A percentile compares a stretch with the other conserved stretches of the same genome.
Evolutionary conservation across 306 rosid species (phyloP).

Genomic region (Senna siamea): DNA sequence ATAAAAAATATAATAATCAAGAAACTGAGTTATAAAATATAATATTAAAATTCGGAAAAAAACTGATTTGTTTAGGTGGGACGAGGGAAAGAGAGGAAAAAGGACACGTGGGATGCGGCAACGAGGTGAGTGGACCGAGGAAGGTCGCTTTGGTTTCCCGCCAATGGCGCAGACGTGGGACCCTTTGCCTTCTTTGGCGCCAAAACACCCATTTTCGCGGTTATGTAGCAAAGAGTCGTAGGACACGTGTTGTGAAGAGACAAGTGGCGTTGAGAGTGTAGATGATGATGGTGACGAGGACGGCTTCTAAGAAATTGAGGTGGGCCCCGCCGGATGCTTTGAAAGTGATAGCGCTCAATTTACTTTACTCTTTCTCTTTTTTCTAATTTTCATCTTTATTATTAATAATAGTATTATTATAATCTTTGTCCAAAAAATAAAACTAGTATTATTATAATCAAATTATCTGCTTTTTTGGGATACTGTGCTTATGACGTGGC

Average conservation of each 20-base stretch:
- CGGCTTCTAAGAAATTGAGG: background rate
- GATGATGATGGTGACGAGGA: background rate
- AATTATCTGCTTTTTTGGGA: no score
- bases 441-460: no score
- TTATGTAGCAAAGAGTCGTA: background rate
- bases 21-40: no score
- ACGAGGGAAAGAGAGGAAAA: no score
- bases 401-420: no score
- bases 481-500: conserved; percentile 5
- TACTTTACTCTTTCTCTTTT: background rate
- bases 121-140: conserved; percentile 14
- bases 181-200: conserved; percentile 41
- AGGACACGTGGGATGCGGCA: conserved; percentile 28
- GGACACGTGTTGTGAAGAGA: conserved; percentile 35
- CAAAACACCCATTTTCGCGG: conserved; percentile 13
- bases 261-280: conserved; percentile 22
- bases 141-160: conserved; percentile 43
- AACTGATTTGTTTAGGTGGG: no score
- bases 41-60: no score
- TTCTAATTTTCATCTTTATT: no score
- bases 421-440: no score
- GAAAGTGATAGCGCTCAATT: conserved; percentile 22
- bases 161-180: conserved; percentile 41
- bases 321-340: conserved; percentile 25
- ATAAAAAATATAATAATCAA: no score